A percentile compares a stretch with the other conserved stretches of the same genome.
Evolutionary conservation across 306 rosid genomes (phyloP).

Genomic region (Purshia tridentata): DNA sequence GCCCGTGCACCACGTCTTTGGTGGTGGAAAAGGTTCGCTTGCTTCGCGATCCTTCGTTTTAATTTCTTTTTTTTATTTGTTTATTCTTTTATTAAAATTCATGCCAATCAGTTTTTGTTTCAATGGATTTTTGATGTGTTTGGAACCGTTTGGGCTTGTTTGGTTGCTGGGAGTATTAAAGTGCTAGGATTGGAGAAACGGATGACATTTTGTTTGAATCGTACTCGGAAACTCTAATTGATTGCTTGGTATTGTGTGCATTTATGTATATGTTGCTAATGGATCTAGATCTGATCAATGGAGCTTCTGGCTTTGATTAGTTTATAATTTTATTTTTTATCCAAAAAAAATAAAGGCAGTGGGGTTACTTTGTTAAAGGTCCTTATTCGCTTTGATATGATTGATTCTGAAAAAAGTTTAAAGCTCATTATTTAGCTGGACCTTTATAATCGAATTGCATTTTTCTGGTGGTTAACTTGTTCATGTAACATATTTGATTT

Average conservation of each 20-base stretch:
- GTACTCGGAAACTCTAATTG: not conserved
- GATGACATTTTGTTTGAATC: not conserved
- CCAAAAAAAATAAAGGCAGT: not conserved
- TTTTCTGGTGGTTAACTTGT: not conserved
- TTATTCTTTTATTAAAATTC: too few species aligned
- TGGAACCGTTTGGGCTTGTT: not conserved
- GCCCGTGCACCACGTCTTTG: slow-evolving; percentile 77
- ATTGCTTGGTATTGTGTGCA: not conserved
- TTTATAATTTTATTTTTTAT: not conserved
- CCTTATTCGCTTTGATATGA: not conserved
- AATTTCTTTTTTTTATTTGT: not conserved
- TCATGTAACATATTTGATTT: not conserved
- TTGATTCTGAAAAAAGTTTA: not conserved
- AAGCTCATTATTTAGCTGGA: not conserved
- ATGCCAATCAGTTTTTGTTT: too few species aligned
- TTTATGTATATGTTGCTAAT: not conserved
- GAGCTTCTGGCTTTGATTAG: not conserved
- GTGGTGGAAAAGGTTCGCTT: slow-evolving; percentile 84
- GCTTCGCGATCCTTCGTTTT: slow-evolving; percentile 8
- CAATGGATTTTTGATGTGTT: not conserved
- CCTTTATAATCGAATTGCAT: too few species aligned
- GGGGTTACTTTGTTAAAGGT: not conserved
- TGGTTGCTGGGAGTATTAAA: not conserved
- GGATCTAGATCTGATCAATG: slow-evolving; percentile 28
- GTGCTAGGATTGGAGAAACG: not conserved